Evolutionary conservation across 148 eudicot species (phyloP), one percentile per base, ranked within the genome.

Genomic region (Talinum fruticosum): DNA sequence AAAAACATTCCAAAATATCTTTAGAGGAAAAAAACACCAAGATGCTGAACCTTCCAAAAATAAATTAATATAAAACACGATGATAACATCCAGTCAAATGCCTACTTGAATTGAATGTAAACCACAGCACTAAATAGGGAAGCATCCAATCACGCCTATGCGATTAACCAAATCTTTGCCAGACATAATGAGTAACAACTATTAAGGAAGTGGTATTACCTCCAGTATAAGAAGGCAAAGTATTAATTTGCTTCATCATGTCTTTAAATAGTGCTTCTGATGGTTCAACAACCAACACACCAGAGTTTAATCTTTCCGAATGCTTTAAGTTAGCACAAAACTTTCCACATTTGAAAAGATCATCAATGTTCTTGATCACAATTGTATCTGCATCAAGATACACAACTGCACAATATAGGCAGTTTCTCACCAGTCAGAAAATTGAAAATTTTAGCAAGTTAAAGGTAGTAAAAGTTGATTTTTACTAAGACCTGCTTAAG

Each of bases 331-430:
- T 96, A 66, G 99, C 99, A 86, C 99, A 96, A 72, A 96, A 96
- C 83, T 91, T 96, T 54, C 87, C 87, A 82, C 99, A 96, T 72
- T 88, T 91, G 76, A 96, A 96, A 47, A 96, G 88, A 85, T 88
- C 94, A 36, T 96, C 99, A 77, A 96, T 88, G 79, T 81, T 91
- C 86, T 91, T 92, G 66, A 96, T 84, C 65, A 93, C 99, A 57
- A 96, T 93, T 32, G 99, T 93, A 88, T 96, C 99, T 75, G 99
- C 99, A 83, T 96, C 99, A 86, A 96, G 97, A 83, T 96, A 96
- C 78, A 96, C 97, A 87, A 96, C 99, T 96, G 92, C 80, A 79
- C 76, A 76, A 67, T 62, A 82, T 8, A 71, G 34, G 8, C 61
- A 33, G 14, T 26, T 62, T 18, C n/a, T 67, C 29, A 45, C 44